Conservation (phyloP, 1,284 basidiomycete species). For the Trichosporon coremiiforme region DNA sequence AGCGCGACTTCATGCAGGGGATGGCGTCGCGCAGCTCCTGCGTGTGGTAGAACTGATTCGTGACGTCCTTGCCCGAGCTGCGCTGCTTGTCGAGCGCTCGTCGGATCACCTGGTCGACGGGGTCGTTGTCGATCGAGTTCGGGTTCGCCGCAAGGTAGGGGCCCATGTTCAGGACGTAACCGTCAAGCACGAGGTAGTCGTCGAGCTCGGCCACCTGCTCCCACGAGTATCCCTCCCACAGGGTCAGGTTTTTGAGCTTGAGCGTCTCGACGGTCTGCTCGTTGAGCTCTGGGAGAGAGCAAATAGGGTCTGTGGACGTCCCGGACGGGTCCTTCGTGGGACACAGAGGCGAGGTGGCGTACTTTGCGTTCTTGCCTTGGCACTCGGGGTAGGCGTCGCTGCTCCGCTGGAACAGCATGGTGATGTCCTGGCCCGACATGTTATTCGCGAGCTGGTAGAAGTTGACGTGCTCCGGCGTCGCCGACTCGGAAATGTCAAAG, state of each 20-base stretch:
- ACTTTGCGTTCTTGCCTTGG: slow-evolving; percentile 62
- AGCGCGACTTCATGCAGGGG: slow-evolving; percentile 78
- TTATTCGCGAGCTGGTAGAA: slow-evolving; percentile 65
- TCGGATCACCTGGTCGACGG: slow-evolving; percentile 81
- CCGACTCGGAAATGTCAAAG: slow-evolving; percentile 72
- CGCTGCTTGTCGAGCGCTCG: slow-evolving; percentile 64
- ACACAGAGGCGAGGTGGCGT: slow-evolving; percentile 77
- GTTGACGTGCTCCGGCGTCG: slow-evolving; percentile 62
- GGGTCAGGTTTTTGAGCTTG: slow-evolving; percentile 66
- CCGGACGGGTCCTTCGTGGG: slow-evolving; percentile 50
- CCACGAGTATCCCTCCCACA: slow-evolving; percentile 84
- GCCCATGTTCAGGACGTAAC: slow-evolving; percentile 87
- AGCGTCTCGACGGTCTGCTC: slow-evolving; percentile 63
- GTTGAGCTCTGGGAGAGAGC: slow-evolving; percentile 18
- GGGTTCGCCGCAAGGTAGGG: slow-evolving; percentile 81
- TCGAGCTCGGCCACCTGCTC: slow-evolving; percentile 68
- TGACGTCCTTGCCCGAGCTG: slow-evolving; percentile 80
- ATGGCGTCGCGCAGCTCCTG: slow-evolving; percentile 68
- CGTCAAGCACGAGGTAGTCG: slow-evolving; percentile 86
- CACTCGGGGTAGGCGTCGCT: slow-evolving; percentile 69
- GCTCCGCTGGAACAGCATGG: slow-evolving; percentile 73
- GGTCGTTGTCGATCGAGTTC: slow-evolving; percentile 68
- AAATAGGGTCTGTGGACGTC: slow-evolving; percentile 21
- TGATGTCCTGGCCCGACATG: slow-evolving; percentile 81
- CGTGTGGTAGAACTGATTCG: slow-evolving; percentile 76